Percentiles rank a stretch among this genome's conserved stretches.
Evolutionary conservation across 1,284 basidiomycete species (phyloP).

Genomic region (Ganoderma boninense): DNA sequence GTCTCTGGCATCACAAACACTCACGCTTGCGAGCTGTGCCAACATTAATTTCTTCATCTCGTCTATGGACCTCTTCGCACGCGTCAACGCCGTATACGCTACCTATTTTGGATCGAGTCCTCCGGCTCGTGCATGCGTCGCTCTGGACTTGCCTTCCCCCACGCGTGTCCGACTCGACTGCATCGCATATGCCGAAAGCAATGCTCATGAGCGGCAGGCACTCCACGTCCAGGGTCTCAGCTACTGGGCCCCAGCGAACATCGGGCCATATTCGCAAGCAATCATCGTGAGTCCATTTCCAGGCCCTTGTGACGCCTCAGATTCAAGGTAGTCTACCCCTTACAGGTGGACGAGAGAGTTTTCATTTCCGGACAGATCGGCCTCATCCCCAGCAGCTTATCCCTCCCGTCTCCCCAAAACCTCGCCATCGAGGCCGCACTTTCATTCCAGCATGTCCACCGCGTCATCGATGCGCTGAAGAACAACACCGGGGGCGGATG

Average conservation of each 20-base stretch:
- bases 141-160: constrained; percentile 70
- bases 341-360: constrained; percentile 74
- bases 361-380: constrained; percentile 97
- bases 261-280: constrained; percentile 97
- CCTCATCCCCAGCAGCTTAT: constrained; percentile 79
- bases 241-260: constrained; percentile 99
- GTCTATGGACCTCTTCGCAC: constrained; percentile 79
- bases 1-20: constrained; percentile 52
- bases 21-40: constrained; percentile 69
- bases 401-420: constrained; percentile 68
- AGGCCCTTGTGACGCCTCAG: constrained; percentile 6
- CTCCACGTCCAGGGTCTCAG: constrained; percentile 95
- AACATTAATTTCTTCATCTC: constrained; percentile 90
- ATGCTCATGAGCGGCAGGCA: constrained; percentile 62
- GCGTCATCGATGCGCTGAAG: constrained; percentile 69
- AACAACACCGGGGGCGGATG: constrained; percentile 67
- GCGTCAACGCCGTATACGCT: constrained; percentile 82
- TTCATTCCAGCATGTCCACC: constrained; percentile 82
- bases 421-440: constrained; percentile 76
- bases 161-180: constrained; percentile 79
- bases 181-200: constrained; percentile 63
- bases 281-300: constrained; percentile 65
- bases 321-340: neutral
- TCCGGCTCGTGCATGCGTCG: constrained; percentile 92
- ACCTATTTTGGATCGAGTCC: constrained; percentile 91